Conservation (phyloP, 1,139 yeast species). For the Suhomyces panamericanus region DNA sequence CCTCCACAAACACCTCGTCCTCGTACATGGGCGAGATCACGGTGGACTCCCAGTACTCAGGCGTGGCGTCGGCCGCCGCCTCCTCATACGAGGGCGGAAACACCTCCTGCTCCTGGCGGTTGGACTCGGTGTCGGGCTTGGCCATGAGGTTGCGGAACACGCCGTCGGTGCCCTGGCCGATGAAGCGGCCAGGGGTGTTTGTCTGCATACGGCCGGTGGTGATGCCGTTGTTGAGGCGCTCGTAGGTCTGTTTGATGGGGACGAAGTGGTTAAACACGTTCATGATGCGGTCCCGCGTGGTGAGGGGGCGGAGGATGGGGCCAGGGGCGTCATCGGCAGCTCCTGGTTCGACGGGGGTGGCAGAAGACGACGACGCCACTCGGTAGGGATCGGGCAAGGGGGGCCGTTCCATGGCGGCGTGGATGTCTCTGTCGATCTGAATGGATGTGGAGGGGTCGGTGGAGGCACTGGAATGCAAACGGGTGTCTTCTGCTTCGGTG, state of each 20-base stretch:
- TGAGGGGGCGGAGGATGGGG: conserved; percentile 15
- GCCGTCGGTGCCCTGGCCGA: conserved; percentile 75
- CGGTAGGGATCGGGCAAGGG: background rate
- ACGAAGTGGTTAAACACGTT: conserved; percentile 37
- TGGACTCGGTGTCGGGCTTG: conserved; percentile 64
- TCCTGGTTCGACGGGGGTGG: background rate
- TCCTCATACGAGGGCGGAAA: conserved; percentile 94
- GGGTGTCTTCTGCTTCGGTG: conserved; percentile 3
- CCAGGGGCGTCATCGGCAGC: conserved; percentile 21
- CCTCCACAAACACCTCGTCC: conserved; percentile 93
- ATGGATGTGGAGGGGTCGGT: conserved; percentile 1
- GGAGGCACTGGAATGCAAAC: background rate
- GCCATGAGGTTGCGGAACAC: conserved; percentile 91
- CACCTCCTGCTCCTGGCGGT: conserved; percentile 39
- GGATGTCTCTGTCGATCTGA: conserved; percentile 5
- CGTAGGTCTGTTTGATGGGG: conserved; percentile 47
- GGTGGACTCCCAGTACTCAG: conserved; percentile 96
- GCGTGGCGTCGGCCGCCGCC: conserved; percentile 92
- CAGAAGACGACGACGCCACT: conserved; percentile 1
- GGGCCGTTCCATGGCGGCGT: conserved; percentile 3
- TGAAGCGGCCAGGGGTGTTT: conserved; percentile 45
- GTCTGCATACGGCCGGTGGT: conserved; percentile 48
- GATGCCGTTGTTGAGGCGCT: conserved; percentile 45
- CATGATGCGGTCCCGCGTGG: conserved; percentile 33
- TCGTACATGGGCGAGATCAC: conserved; percentile 78